Base-by-base conservation (phyloP, 2,329 filamentous ascomycete genomes). In the Thielaviopsis euricoi region DNA sequence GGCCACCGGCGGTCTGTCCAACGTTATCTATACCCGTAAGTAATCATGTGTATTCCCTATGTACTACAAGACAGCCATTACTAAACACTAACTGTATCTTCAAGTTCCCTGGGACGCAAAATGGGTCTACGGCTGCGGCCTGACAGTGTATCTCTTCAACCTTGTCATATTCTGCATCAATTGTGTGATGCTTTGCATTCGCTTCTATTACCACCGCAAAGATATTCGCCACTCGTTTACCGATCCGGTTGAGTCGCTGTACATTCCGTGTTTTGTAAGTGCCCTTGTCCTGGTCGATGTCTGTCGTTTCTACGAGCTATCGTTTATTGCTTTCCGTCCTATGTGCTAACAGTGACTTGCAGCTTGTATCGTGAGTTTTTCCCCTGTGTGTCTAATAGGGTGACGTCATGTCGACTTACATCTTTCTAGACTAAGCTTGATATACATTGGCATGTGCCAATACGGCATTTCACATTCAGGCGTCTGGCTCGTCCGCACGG, bases 161-260 rank as follows among this genome's bases (percentile, higher is more conserved):
- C 67, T 86, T 22, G 66, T 73, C 2, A 73, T 90, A 5, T 86
- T 85, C 64, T 40, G 82, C 13, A 68, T 74, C 54, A 84, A 89
- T 62, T 81, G 80, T 66, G 65, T 75, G 53, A 75, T 88, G 64
- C 79, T 91, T 43, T 74, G 78, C 10, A 70, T 82, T 10, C 80
- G 87, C 21, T 93, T 94, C 67, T 48, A n/a, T 10, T 23, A 29
- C 21, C 40, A 48, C 37, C 53, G 37, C 7, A 49, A 49, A 43
- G 53, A 55, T 22, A 23, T 55, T 12, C 76, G 76, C 59, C 74
- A 79, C 15, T 88, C 85, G 0, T 85, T 93, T 60, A 73, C 81
- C 6, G 87, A 91, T 69, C 86, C 87, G 13, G 83, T 85, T 0
- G 88, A 94, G 66, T 85, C 81, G 10, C 29, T 91, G 0, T 93